Base-by-base conservation (phyloP, 192 early-diverging fungal species). In the Backusella tarrabulga region DNA sequence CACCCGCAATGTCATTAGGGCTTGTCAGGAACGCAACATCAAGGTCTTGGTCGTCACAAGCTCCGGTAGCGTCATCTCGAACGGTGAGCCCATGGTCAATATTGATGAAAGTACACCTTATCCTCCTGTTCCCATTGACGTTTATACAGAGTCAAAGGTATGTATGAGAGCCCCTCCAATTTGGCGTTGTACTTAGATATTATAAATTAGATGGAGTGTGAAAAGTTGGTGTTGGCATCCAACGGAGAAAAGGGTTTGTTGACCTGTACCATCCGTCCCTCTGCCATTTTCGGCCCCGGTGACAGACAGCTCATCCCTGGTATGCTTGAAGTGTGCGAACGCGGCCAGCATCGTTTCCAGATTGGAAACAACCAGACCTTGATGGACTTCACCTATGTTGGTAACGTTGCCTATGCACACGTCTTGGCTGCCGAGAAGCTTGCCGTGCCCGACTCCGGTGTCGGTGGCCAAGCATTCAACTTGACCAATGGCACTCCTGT, bases 121-220 rank as follows among this genome's bases (percentile, higher is more conserved):
- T 83, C 93, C 94, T 40, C 81, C 87, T 67, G 77, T 81, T 38
- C 88, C 88, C 77, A 91, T 95, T 76, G 96, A 99, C 85, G 89
- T 92, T n/a, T 99, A 99, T 79, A 93, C 95, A 52, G 95, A 96
- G 82, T 95, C 96, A 34, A 99, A 99, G 84, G 92, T 87, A 81
- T 4, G 11, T 36, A n/a, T 9, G 23, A 6, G 6, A 38, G 32
- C 2, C 29, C 32, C 32, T 2, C 32, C 36, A 38, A 38, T 32
- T 38, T 38, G 36, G 36, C 36, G 36, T 38, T 38, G 6, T 38
- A 38, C 38, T 4, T 40, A 21, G 56, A 2, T 72, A 54, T 50
- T 63, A 21, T 34, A 54, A 4, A 36, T 35, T 68, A 85, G 90
- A 80, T 84, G 23, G 83, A 80, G 44, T 80, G 83, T 34, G 97